A percentile compares a stretch with the other conserved stretches of the same genome.
phyloP scores from a whole-genome alignment of 192 early-diverging fungal species.

The Mortierella antarctica region DNA sequence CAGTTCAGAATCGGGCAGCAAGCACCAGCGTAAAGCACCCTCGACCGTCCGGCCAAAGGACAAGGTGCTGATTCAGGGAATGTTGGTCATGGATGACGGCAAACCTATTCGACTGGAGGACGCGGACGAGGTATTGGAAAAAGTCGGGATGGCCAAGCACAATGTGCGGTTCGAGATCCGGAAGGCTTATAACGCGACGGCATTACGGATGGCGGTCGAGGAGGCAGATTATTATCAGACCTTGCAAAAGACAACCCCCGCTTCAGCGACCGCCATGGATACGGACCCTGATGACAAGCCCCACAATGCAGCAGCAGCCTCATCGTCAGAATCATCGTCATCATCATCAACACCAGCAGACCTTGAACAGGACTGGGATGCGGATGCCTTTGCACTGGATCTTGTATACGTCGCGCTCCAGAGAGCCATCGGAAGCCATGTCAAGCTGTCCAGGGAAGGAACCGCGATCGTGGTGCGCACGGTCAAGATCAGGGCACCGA shows the following conservation, averaged over 20 bases:
- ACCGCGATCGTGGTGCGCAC: slow-evolving; percentile 26
- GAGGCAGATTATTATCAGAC: slow-evolving; percentile 20
- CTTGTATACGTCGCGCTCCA: slow-evolving; percentile 46
- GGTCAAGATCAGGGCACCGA: slow-evolving; percentile 42
- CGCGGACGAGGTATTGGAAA: slow-evolving; percentile 42
- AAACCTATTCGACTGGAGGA: slow-evolving; percentile 53
- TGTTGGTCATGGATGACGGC: slow-evolving; percentile 56
- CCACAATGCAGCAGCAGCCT: background rate
- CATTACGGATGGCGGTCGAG: slow-evolving; percentile 28
- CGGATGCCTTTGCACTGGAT: slow-evolving; percentile 43
- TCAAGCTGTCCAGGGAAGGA: slow-evolving; percentile 20
- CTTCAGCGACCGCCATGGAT: slow-evolving; percentile 2
- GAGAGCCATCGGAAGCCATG: slow-evolving; percentile 40
- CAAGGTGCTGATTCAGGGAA: slow-evolving; percentile 55
- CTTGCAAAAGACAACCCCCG: background rate
- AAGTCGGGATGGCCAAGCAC: slow-evolving; percentile 39
- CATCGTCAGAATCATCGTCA: background rate
- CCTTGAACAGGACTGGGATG: slow-evolving; percentile 28
- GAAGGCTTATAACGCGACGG: slow-evolving; percentile 49
- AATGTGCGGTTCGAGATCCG: slow-evolving; percentile 52
- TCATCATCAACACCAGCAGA: background rate
- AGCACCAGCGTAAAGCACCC: slow-evolving; percentile 7
- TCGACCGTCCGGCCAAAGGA: slow-evolving; percentile 36
- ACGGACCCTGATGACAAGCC: background rate
- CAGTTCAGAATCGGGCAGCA: slow-evolving; percentile 2